Percentiles rank a stretch among this genome's conserved stretches.
These are phyloP conservation scores for Termitomyces sp. DNA, from an alignment of 768 basidiomycete genomes.

Conservation along the genomic window DNA sequence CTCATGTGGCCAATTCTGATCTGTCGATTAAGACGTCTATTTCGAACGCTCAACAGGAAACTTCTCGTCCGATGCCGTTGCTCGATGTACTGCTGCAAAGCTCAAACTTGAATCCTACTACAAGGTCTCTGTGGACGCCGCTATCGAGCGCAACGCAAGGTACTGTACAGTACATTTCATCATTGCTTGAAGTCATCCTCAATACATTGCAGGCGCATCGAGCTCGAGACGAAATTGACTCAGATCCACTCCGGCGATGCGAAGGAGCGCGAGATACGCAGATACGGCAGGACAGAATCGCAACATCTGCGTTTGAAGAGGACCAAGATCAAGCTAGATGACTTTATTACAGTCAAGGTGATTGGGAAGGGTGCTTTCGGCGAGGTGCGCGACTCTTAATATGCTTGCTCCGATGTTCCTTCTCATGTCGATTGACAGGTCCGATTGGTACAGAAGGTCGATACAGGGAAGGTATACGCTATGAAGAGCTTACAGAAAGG, in stretches of 20 bases:
- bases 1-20: constrained; percentile 2
- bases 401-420: background rate
- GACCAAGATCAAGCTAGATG: constrained; percentile 87
- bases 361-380: constrained; percentile 99
- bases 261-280: constrained; percentile 84
- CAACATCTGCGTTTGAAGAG: constrained; percentile 88
- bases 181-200: background rate
- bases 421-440: constrained; percentile 43
- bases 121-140: constrained; percentile 95
- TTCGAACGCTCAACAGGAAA: constrained; percentile 82
- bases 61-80: constrained; percentile 83
- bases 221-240: constrained; percentile 79
- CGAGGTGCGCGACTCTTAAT: constrained; percentile 51
- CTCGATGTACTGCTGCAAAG: constrained; percentile 89
- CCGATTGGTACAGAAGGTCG: constrained; percentile 91
- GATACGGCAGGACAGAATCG: constrained; percentile 81
- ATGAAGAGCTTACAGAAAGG: constrained; percentile 99
- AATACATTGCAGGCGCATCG: constrained; percentile 60
- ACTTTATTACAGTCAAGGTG: constrained; percentile 96
- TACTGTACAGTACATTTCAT: constrained; percentile 24
- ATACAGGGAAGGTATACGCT: constrained; percentile 97
- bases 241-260: constrained; percentile 73
- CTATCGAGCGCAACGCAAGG: constrained; percentile 94
- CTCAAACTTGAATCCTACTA: constrained; percentile 97
- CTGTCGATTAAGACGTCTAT: constrained; percentile 72